Conservation (phyloP, 768 basidiomycete genomes). For the Macrolepiota albuminosa region DNA sequence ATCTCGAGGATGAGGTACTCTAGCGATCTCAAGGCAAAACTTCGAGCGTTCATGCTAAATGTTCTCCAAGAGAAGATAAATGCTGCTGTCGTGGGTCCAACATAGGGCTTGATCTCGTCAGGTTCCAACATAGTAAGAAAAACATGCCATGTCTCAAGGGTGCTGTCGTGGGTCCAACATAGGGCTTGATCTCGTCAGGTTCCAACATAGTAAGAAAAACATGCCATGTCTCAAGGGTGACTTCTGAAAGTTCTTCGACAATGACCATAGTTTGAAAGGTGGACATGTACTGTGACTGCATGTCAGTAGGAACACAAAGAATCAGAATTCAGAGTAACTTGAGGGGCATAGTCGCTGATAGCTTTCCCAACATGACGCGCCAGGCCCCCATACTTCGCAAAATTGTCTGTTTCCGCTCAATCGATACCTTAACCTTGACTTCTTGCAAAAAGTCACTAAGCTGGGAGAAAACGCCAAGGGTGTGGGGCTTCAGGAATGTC, state of each 20-base stretch:
- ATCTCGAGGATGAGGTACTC: conserved; percentile 66
- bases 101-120: conserved; percentile 73
- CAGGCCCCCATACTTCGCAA: conserved; percentile 73
- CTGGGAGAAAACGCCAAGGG: conserved; percentile 80
- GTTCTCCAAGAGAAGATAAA: conserved; percentile 73
- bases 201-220: conserved; percentile 67
- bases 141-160: conserved; percentile 73
- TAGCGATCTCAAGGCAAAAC: conserved; percentile 55
- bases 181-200: conserved; percentile 69
- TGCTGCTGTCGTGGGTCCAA: conserved; percentile 84
- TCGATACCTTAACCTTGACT: conserved; percentile 69
- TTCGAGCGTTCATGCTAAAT: conserved; percentile 49
- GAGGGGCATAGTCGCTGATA: conserved; percentile 77
- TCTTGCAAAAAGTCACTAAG: conserved; percentile 88
- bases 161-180: conserved; percentile 85
- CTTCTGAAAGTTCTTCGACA: conserved; percentile 69
- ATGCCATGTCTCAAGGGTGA: conserved; percentile 77
- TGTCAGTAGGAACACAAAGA: not conserved
- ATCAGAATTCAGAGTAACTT: conserved; percentile 45
- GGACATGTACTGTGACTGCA: conserved; percentile 76
- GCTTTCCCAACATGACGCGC: conserved; percentile 65
- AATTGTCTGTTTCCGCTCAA: conserved; percentile 67
- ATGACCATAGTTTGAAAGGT: conserved; percentile 88
- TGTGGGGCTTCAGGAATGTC: conserved; percentile 64
- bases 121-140: conserved; percentile 69